Base-by-base conservation (phyloP, 106 monocot species). In the Gastrodia elata region DNA sequence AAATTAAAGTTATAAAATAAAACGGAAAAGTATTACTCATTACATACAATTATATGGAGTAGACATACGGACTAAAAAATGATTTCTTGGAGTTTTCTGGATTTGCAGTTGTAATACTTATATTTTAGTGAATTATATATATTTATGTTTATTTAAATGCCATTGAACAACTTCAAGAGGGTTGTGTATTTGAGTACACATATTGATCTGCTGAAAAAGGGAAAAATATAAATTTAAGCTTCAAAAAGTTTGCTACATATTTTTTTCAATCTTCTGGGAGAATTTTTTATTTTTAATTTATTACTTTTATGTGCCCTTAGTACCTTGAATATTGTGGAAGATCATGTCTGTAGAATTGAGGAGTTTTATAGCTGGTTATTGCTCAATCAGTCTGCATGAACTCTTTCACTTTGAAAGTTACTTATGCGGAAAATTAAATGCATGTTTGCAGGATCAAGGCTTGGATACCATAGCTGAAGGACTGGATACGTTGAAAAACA, bases 381-480 rank as follows among this genome's bases (percentile, higher is more conserved):
- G 38, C 9, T 67, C 15, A 5, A 67, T 27, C n/a, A 18, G 35
- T 33, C 5, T 38, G 24, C 39, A 39, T 39, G 38, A 40, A 2
- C 26, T 69, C 67, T 22, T 69, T 7, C 69, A 40, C 18, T 35
- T 69, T 13, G 3, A 26, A 69, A 40, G 41, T 69, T 69, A 5
- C 14, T 25, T 22, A 25, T 11, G 26, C 41, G 39, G 13, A 4
- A 39, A 35, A 40, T 6, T 25, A 67, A 28, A 16, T 37, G 20
- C 39, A 36, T 20, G 3, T 82, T 74, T 77, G 76, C 84, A 98
- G 97, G 97, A 98, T 82, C 86, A 98, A 98, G 97, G 97, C 38
- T 75, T 98, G 78, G 97, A 91, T 81, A 56, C 80, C 65, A 98
- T 98, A 74, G 84, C 93, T 73, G 97, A 98, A 85, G 97, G 97